Evolutionary conservation across 2,329 filamentous ascomycete species (phyloP).

Genomic region (Clarireedia monteithiana): DNA sequence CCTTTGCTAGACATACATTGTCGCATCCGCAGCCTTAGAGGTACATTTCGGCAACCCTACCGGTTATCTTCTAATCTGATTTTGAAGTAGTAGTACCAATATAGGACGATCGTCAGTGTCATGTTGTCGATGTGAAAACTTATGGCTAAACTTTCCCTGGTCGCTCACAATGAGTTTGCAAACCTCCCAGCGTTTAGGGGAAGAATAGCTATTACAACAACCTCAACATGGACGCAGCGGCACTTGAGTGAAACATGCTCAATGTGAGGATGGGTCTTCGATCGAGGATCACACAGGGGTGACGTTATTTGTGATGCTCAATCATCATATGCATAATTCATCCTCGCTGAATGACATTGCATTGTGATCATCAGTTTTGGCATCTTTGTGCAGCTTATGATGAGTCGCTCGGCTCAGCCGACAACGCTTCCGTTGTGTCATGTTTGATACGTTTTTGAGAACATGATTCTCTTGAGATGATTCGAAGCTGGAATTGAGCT

Average conservation of each 20-base stretch:
- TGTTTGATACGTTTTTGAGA: slow-evolving; percentile 16
- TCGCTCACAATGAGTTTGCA: neutral
- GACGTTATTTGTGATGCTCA: neutral
- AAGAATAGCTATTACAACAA: too few relatives aligned
- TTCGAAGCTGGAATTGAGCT: slow-evolving; percentile 19
- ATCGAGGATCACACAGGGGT: neutral
- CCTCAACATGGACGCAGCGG: too few relatives aligned
- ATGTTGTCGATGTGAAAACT: neutral
- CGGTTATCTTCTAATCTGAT: neutral
- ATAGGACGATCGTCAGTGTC: neutral
- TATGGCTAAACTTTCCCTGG: neutral
- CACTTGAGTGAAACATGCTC: neutral
- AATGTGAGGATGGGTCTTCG: too few relatives aligned
- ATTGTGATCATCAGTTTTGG: neutral
- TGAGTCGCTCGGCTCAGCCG: neutral
- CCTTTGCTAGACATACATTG: neutral
- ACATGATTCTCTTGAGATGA: slow-evolving; percentile 13
- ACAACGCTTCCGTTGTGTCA: neutral
- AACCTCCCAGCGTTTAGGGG: too few relatives aligned
- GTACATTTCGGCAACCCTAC: neutral
- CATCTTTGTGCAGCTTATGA: neutral
- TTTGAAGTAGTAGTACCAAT: neutral
- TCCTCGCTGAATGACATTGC: slow-evolving; percentile 19
- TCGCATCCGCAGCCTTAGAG: neutral
- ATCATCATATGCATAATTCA: slow-evolving; percentile 25